phyloP scores from a whole-genome alignment of 2,329 filamentous ascomycete species.

The Penicillium glabrum region DNA sequence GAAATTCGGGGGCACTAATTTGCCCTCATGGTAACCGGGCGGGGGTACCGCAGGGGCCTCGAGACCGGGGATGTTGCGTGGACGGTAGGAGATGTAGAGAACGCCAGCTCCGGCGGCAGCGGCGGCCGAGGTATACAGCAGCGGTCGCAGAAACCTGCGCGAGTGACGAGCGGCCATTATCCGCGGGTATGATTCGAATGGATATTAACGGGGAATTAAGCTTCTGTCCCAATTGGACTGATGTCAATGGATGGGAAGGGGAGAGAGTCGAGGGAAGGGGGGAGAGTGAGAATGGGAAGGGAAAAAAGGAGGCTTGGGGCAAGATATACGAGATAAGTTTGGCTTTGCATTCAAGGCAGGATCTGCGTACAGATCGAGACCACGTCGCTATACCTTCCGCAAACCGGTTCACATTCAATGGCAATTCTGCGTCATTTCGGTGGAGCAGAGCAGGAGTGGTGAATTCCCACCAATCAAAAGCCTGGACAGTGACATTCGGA shows the following conservation, averaged over 20 bases:
- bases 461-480: constrained; percentile 30
- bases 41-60: constrained; percentile 63
- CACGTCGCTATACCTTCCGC: constrained; percentile 22
- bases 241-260: neutral
- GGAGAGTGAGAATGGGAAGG: neutral
- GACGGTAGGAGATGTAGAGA: constrained; percentile 63
- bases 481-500: constrained; percentile 22
- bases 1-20: constrained; percentile 55
- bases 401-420: constrained; percentile 3
- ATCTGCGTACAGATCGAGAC: constrained; percentile 7
- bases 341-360: constrained; percentile 4
- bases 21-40: constrained; percentile 61
- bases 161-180: constrained; percentile 43
- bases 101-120: constrained; percentile 55
- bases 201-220: neutral
- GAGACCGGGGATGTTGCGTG: constrained; percentile 63
- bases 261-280: neutral
- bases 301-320: neutral
- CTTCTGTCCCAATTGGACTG: neutral
- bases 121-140: constrained; percentile 60
- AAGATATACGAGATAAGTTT: neutral
- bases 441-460: constrained; percentile 1
- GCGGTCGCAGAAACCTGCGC: constrained; percentile 55
- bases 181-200: neutral
- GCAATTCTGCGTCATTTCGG: constrained; percentile 21